Evolutionary conservation across 2,329 filamentous ascomycete species (phyloP), one percentile per base, ranked within the genome.

Genomic region (Thermomyces lanuginosus): DNA sequence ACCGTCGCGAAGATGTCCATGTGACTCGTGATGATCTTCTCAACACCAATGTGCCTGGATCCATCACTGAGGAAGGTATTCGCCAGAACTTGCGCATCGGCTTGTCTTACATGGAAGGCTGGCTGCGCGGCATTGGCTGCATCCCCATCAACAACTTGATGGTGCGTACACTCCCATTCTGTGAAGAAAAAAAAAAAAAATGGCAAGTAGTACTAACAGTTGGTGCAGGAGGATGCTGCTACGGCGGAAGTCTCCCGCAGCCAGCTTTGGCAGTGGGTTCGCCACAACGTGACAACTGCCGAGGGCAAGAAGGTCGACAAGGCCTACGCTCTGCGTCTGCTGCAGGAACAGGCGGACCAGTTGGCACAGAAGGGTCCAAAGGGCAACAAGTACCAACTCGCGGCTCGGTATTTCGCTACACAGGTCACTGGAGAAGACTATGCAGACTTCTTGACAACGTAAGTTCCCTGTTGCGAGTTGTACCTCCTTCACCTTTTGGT

Each of bases 351-450:
- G 55, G 69, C 83, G 19, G 72, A 83, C 31, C 65, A 75, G 48
- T 64, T 95, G 16, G 65, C 72, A 15, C 55, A 70, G 38, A 79
- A 79, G 53, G 83, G 72, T 2, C 70, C 75, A 26, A 77, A 79
- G 63, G 83, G 83, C 31, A 89, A 93, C 65, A 93, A 93, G 65
- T 93, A 66, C 61, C 72, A 76, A 33, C 67, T 92, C 28, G 89
- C 89, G 1, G 81, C 81, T 1, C 76, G 92, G 57, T 95, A 95
- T 60, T 93, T 95, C 48, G 72, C 80, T 17, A 64, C 71, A 23
- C 89, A 98, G 64, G 78, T 95, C 31, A 95, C 86, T 3, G 89
- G 89, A 30, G 89, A 95, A 64, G 84, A 93, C 41, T 95, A 95
- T 53, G 83, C 84, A 8, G 89, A 98, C 55, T 95, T 95, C 62